phyloP scores from a whole-genome alignment of 1,139 yeast genomes.

The Petasospora rhodanensis region DNA sequence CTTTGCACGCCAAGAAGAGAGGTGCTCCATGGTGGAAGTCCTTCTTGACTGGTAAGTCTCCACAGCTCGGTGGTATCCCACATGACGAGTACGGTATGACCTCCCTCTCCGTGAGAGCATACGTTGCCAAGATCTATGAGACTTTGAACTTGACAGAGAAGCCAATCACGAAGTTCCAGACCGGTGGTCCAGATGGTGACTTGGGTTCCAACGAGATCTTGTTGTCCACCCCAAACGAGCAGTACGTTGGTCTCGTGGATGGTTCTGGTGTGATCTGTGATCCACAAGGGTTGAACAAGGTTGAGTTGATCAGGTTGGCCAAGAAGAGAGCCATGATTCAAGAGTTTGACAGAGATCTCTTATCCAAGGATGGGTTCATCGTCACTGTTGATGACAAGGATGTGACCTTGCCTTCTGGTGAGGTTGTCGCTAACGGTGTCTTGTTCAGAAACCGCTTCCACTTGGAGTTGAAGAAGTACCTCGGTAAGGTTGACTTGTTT shows the following conservation, averaged over 20 bases:
- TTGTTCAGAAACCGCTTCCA: conserved; percentile 93
- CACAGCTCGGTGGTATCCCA: conserved; percentile 92
- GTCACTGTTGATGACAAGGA: conserved; percentile 86
- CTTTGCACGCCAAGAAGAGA: conserved; percentile 84
- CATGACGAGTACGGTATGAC: conserved; percentile 99
- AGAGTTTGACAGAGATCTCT: conserved; percentile 59
- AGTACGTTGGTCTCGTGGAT: conserved; percentile 84
- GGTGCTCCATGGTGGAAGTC: conserved; percentile 99
- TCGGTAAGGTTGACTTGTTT: conserved; percentile 71
- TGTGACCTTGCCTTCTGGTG: conserved; percentile 72
- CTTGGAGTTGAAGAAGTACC: conserved; percentile 60
- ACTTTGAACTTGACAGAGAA: conserved; percentile 60
- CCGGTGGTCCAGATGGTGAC: conserved; percentile 99
- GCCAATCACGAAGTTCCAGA: conserved; percentile 76
- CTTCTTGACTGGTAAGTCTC: conserved; percentile 93
- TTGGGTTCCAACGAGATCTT: conserved; percentile 93
- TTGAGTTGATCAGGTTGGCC: conserved; percentile 77
- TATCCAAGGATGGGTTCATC: conserved; percentile 72
- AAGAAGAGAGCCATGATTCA: conserved; percentile 71
- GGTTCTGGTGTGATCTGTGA: conserved; percentile 95
- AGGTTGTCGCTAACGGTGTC: conserved; percentile 73
- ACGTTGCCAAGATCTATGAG: conserved; percentile 83
- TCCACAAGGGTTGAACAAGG: conserved; percentile 81
- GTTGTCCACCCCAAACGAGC: conserved; percentile 69
- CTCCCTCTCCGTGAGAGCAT: conserved; percentile 87